Evolutionary conservation across 306 rosid species (phyloP).

Genomic region (Medicago truncatula): DNA sequence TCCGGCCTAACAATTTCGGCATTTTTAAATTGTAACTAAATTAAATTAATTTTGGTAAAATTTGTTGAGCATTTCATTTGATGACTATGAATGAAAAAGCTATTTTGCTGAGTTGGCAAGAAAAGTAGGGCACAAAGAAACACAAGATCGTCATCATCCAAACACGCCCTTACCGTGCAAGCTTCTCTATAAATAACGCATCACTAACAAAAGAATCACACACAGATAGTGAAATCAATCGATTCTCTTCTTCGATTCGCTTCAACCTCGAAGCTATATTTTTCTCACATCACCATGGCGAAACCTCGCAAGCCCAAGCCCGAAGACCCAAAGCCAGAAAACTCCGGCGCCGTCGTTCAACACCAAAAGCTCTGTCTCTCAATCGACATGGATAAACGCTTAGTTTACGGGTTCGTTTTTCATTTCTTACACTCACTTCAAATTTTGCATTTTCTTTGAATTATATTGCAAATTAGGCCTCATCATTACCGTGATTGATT

Average conservation of each 20-base stretch:
- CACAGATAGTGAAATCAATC: not conserved
- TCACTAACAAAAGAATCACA: not conserved
- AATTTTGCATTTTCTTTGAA: not conserved
- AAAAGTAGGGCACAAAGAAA: not conserved
- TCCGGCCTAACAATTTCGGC: no score
- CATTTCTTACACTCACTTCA: conserved; percentile 7
- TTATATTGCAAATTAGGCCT: not conserved
- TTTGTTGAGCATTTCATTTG: not conserved
- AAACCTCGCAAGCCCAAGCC: conserved; percentile 93
- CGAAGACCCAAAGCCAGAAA: conserved; percentile 84
- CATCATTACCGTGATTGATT: not conserved
- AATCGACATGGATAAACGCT: conserved; percentile 71
- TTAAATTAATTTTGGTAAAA: no score
- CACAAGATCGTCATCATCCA: not conserved
- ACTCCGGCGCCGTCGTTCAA: conserved; percentile 76
- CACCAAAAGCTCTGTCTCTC: conserved; percentile 96
- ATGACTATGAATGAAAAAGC: not conserved
- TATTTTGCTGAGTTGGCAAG: conserved; percentile 17
- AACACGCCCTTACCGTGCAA: not conserved
- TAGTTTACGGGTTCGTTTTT: conserved; percentile 74
- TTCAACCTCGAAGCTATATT: not conserved
- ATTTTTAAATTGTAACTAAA: no score
- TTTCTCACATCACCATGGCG: conserved; percentile 56
- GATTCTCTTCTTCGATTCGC: not conserved
- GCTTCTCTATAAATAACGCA: conserved; percentile 11